A percentile compares a stretch with the other conserved stretches of the same genome.
These are phyloP conservation scores for Geotrichum histeridarum DNA, from an alignment of 1,139 yeast species.

Conservation along the genomic window DNA sequence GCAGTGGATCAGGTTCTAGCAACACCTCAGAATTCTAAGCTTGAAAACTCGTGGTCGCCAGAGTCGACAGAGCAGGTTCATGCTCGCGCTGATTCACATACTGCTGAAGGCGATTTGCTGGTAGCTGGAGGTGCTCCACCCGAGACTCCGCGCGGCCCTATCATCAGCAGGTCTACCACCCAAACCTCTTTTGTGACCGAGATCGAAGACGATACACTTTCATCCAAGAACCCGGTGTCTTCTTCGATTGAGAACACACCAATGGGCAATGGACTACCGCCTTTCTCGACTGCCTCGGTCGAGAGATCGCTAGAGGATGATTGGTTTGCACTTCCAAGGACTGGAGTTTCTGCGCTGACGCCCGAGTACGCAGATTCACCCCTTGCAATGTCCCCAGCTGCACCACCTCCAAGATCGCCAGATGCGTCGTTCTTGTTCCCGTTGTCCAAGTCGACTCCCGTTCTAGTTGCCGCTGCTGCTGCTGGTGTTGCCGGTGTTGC, in stretches of 20 bases:
- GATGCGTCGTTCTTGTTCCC: conserved; percentile 11
- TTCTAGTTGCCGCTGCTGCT: neutral
- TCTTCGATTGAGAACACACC: neutral
- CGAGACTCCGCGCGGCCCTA: too few species aligned
- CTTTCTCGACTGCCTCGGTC: neutral
- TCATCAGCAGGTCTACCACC: too few species aligned
- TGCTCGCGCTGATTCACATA: too few species aligned
- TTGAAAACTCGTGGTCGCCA: too few species aligned
- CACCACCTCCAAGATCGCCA: conserved; percentile 10
- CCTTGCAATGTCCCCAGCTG: neutral
- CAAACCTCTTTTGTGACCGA: too few species aligned
- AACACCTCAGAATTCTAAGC: too few species aligned
- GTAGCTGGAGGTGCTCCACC: too few species aligned
- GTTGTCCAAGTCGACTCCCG: neutral
- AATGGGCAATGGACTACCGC: neutral
- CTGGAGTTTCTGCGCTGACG: neutral
- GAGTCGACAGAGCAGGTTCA: too few species aligned
- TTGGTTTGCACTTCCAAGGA: conserved; percentile 9
- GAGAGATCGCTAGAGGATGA: conserved; percentile 10
- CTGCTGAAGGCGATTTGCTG: too few species aligned
- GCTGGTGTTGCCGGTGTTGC: neutral
- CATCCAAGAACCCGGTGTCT: neutral
- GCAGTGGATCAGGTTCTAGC: too few species aligned
- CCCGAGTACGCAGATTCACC: neutral
- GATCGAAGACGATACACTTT: too few species aligned